Percentiles rank a stretch among this genome's conserved stretches.
Conservation (phyloP, 116 monocot species). For the Dioscorea cayenensis region DNA sequence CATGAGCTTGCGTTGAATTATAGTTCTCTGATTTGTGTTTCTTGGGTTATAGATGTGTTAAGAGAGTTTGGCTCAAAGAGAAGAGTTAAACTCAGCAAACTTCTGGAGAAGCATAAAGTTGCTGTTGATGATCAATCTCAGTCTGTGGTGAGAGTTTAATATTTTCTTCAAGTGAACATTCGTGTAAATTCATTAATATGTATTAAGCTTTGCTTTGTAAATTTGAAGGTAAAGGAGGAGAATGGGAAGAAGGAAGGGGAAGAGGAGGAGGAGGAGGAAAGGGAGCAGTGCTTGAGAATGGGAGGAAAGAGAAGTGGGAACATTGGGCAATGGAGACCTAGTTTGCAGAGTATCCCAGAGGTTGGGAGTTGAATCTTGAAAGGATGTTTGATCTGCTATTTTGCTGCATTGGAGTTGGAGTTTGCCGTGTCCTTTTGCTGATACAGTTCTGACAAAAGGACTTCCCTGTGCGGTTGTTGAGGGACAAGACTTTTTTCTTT, state of each 20-base stretch:
- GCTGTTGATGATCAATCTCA: no score
- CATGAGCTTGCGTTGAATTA: no score
- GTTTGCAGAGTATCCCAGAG: conserved; percentile 6
- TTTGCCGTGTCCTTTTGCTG: no score
- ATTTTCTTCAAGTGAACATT: neutral
- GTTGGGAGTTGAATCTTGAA: neutral
- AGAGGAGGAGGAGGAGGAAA: neutral
- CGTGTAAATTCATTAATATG: neutral
- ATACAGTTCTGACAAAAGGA: no score
- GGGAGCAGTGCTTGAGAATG: no score
- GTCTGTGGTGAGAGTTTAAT: no score
- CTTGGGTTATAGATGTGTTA: neutral
- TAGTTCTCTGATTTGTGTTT: neutral
- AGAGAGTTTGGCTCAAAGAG: conserved; percentile 13
- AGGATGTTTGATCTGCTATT: no score
- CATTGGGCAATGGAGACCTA: conserved; percentile 5
- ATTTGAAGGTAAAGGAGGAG: neutral
- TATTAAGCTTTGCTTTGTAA: neutral
- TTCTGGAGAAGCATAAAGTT: conserved; percentile 4
- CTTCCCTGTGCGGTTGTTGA: no score
- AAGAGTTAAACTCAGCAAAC: conserved; percentile 1
- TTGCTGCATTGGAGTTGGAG: no score
- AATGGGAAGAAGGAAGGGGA: neutral
- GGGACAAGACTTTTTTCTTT: no score
- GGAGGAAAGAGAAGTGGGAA: neutral